Conservation (phyloP, 108 stramenopile species). For the Nannochloropsis granulata region DNA sequence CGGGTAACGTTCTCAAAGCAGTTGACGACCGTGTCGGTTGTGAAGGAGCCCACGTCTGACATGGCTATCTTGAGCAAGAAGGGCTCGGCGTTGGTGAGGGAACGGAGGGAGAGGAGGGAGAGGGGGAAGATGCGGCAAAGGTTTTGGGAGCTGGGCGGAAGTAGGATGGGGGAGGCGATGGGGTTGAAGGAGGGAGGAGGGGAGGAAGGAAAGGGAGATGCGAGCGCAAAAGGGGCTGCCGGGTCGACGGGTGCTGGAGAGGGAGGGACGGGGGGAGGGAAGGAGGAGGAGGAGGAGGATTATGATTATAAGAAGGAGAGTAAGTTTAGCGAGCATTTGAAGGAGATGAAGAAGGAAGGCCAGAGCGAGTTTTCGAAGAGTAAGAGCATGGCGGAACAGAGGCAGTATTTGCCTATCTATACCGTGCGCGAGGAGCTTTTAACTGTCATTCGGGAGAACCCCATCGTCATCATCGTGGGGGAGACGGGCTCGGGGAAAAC, state of each 20-base stretch:
- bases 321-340: slow-evolving; percentile 70
- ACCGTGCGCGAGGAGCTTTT: slow-evolving; percentile 80
- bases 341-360: slow-evolving; percentile 36
- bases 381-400: slow-evolving; percentile 75
- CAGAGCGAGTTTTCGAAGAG: slow-evolving; percentile 63
- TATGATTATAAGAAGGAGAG: slow-evolving; percentile 68
- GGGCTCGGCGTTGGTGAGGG: slow-evolving; percentile 58
- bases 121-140: slow-evolving; percentile 77
- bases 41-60: slow-evolving; percentile 45
- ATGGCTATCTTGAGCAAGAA: slow-evolving; percentile 78
- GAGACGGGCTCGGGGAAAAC: slow-evolving; percentile 89
- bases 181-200: slow-evolving; percentile 41
- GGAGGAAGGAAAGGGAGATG: slow-evolving; percentile 4
- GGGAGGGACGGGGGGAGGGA: not conserved
- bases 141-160: slow-evolving; percentile 97
- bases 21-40: slow-evolving; percentile 49
- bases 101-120: slow-evolving; percentile 58
- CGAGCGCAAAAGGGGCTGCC: not conserved
- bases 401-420: slow-evolving; percentile 83
- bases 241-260: too few species aligned
- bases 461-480: slow-evolving; percentile 79
- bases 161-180: slow-evolving; percentile 78
- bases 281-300: slow-evolving; percentile 43
- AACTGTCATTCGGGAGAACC: slow-evolving; percentile 77
- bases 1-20: slow-evolving; percentile 60